Percentiles rank a stretch among this genome's conserved stretches.
Conservation (phyloP, 345 rosid genomes). For the Syzygium oleosum region DNA sequence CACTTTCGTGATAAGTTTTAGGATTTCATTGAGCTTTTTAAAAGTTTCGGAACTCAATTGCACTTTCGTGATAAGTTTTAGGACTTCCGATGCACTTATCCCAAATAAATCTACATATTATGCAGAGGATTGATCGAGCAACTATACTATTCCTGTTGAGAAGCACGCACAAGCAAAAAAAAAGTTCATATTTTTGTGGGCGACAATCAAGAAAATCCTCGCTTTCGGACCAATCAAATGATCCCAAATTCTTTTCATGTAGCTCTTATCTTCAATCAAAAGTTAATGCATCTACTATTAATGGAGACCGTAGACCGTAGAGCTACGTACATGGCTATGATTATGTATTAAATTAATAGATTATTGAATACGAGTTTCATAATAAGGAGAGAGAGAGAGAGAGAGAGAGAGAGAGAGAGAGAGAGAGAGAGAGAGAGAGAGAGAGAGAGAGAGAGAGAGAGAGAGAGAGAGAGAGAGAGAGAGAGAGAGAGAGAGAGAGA, state of each 20-base stretch:
- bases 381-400: background rate
- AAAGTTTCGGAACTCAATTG: no score
- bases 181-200: background rate
- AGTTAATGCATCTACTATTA: background rate
- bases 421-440: background rate
- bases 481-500: background rate
- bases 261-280: background rate
- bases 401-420: background rate
- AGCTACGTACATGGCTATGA: background rate
- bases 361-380: background rate
- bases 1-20: no score
- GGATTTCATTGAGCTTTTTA: no score
- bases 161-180: background rate
- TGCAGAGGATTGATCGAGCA: background rate
- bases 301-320: background rate
- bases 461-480: no score
- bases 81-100: no score
- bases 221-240: background rate
- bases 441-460: background rate
- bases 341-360: background rate
- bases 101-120: no score
- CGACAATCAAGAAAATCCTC: background rate
- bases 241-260: background rate
- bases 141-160: background rate
- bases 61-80: no score